Evolutionary conservation across 768 basidiomycete genomes (phyloP).

Genomic region (Coprinopsis cinerea): DNA sequence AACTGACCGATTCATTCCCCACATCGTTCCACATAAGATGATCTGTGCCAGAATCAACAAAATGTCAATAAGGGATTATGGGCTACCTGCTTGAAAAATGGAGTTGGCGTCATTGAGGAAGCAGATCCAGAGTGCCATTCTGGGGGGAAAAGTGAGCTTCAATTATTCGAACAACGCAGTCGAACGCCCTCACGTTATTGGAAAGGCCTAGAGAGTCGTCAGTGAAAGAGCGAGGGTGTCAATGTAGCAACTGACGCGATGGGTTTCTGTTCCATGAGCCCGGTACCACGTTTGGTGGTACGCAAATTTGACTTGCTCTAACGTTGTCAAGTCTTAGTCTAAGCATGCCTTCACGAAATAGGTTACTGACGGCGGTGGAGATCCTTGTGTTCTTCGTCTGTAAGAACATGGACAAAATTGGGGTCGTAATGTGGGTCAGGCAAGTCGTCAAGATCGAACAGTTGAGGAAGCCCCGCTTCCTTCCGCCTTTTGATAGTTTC

Average conservation of each 20-base stretch:
- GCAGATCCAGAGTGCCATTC: conserved; percentile 68
- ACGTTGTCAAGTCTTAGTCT: conserved; percentile 6
- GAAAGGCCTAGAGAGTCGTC: conserved; percentile 49
- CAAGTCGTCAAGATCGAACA: conserved; percentile 72
- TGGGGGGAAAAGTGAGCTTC: conserved; percentile 18
- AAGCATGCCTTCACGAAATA: background rate
- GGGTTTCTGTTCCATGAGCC: conserved; percentile 79
- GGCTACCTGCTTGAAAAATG: conserved; percentile 57
- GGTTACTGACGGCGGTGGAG: conserved; percentile 53
- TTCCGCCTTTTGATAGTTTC: conserved; percentile 51
- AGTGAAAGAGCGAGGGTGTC: background rate
- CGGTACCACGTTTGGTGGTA: conserved; percentile 81
- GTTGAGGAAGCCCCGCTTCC: conserved; percentile 57
- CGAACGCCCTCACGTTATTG: conserved; percentile 45
- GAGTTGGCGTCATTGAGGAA: conserved; percentile 72
- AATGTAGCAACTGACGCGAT: conserved; percentile 42
- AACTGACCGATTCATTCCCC: conserved; percentile 62
- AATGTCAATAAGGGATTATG: background rate
- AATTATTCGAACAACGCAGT: background rate
- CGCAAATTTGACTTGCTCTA: conserved; percentile 66
- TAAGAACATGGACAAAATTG: conserved; percentile 67
- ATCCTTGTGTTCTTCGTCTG: conserved; percentile 56
- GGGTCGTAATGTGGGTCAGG: conserved; percentile 72
- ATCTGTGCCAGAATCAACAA: conserved; percentile 28
- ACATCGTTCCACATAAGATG: conserved; percentile 73